phyloP scores from a whole-genome alignment of 2,329 filamentous ascomycete genomes.

The Rhynchosporium graminicola region DNA sequence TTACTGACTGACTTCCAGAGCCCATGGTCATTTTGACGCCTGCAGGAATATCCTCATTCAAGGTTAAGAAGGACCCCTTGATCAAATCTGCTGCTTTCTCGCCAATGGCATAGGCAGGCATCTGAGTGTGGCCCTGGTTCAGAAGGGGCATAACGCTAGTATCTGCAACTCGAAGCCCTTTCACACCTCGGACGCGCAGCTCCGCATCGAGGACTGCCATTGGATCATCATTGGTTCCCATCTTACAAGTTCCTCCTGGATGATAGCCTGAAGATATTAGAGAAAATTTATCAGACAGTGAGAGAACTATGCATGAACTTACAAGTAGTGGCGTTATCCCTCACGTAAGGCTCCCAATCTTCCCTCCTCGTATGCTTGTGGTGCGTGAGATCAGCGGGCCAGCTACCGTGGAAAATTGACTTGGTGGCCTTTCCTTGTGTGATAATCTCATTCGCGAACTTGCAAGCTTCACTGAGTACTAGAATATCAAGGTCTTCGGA shows the following conservation, averaged over 20 bases:
- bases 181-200: conserved; percentile 32
- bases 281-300: neutral
- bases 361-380: conserved; percentile 55
- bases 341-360: conserved; percentile 59
- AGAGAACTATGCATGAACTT: conserved; percentile 31
- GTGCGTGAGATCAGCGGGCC: conserved; percentile 55
- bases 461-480: conserved; percentile 59
- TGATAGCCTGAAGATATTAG: conserved; percentile 50
- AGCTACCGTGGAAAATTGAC: conserved; percentile 59
- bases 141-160: conserved; percentile 40
- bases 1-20: neutral
- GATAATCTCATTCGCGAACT: conserved; percentile 61
- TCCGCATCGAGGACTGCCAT: conserved; percentile 42
- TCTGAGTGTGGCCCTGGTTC: conserved; percentile 55
- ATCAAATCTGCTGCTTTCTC: conserved; percentile 56
- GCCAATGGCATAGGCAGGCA: conserved; percentile 59
- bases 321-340: conserved; percentile 62
- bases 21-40: neutral
- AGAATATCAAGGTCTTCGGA: conserved; percentile 58
- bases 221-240: conserved; percentile 51
- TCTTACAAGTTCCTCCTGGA: conserved; percentile 57
- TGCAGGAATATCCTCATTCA: neutral
- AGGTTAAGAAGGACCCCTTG: conserved; percentile 40
- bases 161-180: conserved; percentile 36
- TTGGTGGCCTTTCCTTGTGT: conserved; percentile 58